Percentiles rank a stretch among this genome's conserved stretches.
Conservation (phyloP, 352 stramenopile species). For the Globisporangium heterothallicum region DNA sequence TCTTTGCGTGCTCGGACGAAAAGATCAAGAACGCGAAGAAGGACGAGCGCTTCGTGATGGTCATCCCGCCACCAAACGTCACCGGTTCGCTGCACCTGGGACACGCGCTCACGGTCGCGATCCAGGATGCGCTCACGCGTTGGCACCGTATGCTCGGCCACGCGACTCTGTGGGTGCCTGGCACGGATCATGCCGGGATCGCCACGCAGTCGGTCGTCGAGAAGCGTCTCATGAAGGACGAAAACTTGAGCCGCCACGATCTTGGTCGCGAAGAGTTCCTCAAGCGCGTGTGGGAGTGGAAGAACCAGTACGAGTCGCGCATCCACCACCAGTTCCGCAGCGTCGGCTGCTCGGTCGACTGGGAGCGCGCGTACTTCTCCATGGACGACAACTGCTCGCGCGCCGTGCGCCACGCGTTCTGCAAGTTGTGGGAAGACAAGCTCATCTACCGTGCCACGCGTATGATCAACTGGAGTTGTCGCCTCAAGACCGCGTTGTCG, state of each 20-base stretch:
- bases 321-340: constrained; percentile 86
- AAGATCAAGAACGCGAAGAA: constrained; percentile 66
- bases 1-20: constrained; percentile 92
- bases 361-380: constrained; percentile 96
- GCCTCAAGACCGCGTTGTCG: constrained; percentile 94
- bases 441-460: constrained; percentile 97
- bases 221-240: constrained; percentile 83
- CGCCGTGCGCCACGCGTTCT: constrained; percentile 97
- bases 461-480: constrained; percentile 99
- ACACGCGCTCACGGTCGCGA: constrained; percentile 97
- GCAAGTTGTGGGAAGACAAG: constrained; percentile 87
- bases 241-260: constrained; percentile 79
- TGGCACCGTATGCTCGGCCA: constrained; percentile 98
- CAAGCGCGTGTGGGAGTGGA: constrained; percentile 95
- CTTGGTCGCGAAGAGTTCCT: constrained; percentile 93
- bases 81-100: constrained; percentile 95
- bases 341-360: constrained; percentile 96
- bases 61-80: constrained; percentile 87
- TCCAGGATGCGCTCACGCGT: constrained; percentile 96
- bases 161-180: constrained; percentile 96
- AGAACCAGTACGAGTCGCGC: constrained; percentile 88
- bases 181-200: constrained; percentile 98
- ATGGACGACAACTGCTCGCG: constrained; percentile 98
- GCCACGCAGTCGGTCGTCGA: constrained; percentile 95
- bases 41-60: constrained; percentile 96